These are phyloP conservation scores for Sicyos baderoa DNA, from an alignment of 306 rosid species.

Conservation along the genomic window DNA sequence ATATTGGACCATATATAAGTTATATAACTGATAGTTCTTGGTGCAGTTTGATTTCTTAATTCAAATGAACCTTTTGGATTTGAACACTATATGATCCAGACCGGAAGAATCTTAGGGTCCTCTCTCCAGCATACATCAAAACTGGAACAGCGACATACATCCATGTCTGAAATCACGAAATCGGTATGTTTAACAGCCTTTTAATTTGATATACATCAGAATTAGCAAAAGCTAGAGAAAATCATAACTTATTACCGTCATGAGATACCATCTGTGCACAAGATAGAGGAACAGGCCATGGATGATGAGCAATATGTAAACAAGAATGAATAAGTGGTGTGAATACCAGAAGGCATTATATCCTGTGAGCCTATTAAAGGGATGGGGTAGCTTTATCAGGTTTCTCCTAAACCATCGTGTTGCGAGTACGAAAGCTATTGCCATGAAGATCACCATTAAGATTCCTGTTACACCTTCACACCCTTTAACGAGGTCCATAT, in stretches of 20 bases:
- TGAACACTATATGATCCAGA: conserved; percentile 76
- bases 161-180: conserved; percentile 69
- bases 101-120: conserved; percentile 77
- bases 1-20: no score
- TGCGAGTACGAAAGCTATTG: conserved; percentile 79
- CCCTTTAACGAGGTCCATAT: conserved; percentile 49
- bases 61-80: conserved; percentile 59
- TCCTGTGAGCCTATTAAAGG: conserved; percentile 84
- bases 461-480: conserved; percentile 83
- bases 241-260: conserved; percentile 50
- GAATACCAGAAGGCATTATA: conserved; percentile 99
- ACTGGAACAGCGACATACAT: conserved; percentile 84
- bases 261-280: conserved; percentile 60
- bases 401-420: conserved; percentile 85
- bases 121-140: conserved; percentile 81
- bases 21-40: no score
- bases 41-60: conserved; percentile 3
- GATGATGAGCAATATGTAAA: conserved; percentile 67
- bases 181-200: neutral
- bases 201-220: no score
- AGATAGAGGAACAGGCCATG: conserved; percentile 72
- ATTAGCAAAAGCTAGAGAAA: conserved; percentile 1
- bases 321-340: conserved; percentile 93
- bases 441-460: conserved; percentile 66
- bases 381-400: conserved; percentile 79